These are phyloP conservation scores for Barnettozyma salicaria DNA, from an alignment of 805 yeast genomes.

Conservation along the genomic window DNA sequence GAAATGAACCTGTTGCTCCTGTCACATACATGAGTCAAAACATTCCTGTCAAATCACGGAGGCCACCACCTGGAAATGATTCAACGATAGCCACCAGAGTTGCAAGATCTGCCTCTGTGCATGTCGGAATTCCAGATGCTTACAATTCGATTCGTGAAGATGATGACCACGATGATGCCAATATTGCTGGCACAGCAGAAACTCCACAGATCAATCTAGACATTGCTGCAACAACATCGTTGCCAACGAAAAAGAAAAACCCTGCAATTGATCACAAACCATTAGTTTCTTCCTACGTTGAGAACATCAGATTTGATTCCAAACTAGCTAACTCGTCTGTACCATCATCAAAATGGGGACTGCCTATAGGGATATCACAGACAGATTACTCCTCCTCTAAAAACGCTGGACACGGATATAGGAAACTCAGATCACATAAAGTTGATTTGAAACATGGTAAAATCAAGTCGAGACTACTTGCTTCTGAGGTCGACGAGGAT, in stretches of 20 bases:
- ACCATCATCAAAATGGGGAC: slow-evolving; percentile 41
- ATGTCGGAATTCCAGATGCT: slow-evolving; percentile 12
- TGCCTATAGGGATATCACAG: slow-evolving; percentile 52
- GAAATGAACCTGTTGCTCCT: slow-evolving; percentile 32
- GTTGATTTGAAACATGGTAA: slow-evolving; percentile 56
- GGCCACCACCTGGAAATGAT: slow-evolving; percentile 36
- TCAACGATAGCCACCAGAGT: slow-evolving; percentile 30
- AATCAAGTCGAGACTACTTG: slow-evolving; percentile 59
- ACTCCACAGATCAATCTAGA: too few species aligned
- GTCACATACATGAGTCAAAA: slow-evolving; percentile 21
- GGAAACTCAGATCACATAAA: slow-evolving; percentile 18
- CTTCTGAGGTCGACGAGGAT: slow-evolving; percentile 68
- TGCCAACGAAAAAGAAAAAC: background rate
- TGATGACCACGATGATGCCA: slow-evolving; percentile 2
- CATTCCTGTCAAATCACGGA: slow-evolving; percentile 16
- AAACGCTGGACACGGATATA: slow-evolving; percentile 10
- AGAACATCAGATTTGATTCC: slow-evolving; percentile 35
- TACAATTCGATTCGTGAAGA: slow-evolving; percentile 17
- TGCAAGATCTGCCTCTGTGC: slow-evolving; percentile 32
- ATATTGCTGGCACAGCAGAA: background rate
- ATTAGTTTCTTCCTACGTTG: slow-evolving; percentile 44
- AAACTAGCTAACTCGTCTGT: slow-evolving; percentile 46
- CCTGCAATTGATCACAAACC: slow-evolving; percentile 34
- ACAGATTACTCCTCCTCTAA: slow-evolving; percentile 28
- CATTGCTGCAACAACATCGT: background rate